These are phyloP conservation scores for Dacryopinax primogenitus DNA, from an alignment of 768 basidiomycete genomes.

Conservation along the genomic window DNA sequence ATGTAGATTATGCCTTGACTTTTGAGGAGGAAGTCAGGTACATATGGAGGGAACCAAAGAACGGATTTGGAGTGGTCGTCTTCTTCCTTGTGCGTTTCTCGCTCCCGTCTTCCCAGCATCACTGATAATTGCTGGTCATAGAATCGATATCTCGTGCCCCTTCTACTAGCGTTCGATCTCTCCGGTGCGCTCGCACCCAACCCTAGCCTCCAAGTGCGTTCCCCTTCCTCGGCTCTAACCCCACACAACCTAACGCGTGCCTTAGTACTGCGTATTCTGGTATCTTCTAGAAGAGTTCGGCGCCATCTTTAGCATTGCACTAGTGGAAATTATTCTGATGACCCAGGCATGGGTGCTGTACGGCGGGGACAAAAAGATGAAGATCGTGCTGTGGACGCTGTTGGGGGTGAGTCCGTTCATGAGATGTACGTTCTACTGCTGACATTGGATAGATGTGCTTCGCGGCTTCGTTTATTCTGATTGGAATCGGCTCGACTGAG, in stretches of 20 bases:
- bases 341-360: slow-evolving; percentile 4
- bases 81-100: not conserved
- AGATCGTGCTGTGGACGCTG: not conserved
- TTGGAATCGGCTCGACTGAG: not conserved
- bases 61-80: not conserved
- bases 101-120: not conserved
- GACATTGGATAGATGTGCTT: not conserved
- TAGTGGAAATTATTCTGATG: slow-evolving; percentile 1
- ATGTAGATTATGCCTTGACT: not conserved
- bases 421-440: not conserved
- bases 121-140: not conserved
- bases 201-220: not conserved
- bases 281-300: slow-evolving; percentile 3
- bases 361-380: slow-evolving; percentile 7
- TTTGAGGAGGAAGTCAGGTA: not conserved
- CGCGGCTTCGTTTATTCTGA: not conserved
- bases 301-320: not conserved
- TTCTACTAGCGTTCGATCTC: not conserved
- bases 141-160: slow-evolving; percentile 3
- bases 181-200: not conserved
- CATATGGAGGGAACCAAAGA: slow-evolving; percentile 1
- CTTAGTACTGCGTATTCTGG: slow-evolving; percentile 2
- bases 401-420: not conserved
- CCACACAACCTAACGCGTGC: not conserved
- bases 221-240: not conserved